Evolutionary conservation across 1,284 basidiomycete genomes (phyloP).

Genomic region (Leccinum variabile): DNA sequence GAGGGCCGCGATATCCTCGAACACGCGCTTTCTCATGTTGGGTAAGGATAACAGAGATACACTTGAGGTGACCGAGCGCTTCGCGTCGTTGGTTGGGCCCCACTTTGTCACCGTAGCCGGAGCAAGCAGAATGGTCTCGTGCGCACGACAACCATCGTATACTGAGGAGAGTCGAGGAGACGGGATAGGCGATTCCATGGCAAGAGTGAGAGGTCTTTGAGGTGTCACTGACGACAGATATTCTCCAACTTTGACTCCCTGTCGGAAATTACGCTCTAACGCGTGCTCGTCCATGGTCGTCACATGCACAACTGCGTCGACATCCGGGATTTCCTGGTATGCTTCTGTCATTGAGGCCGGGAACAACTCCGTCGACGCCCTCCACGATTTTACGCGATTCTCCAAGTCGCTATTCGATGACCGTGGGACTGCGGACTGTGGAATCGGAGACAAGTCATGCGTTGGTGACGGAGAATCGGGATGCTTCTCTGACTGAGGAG

Average conservation of each 20-base stretch:
- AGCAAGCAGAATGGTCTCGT: slow-evolving; percentile 59
- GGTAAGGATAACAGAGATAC: slow-evolving; percentile 33
- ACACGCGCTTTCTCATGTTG: slow-evolving; percentile 35
- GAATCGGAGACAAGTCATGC: slow-evolving; percentile 54
- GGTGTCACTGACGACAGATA: slow-evolving; percentile 69
- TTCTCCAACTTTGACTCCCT: slow-evolving; percentile 50
- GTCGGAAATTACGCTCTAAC: slow-evolving; percentile 10
- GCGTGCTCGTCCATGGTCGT: slow-evolving; percentile 26
- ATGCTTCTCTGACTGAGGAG: slow-evolving; percentile 30
- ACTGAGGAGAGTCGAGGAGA: slow-evolving; percentile 45
- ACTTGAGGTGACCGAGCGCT: slow-evolving; percentile 9
- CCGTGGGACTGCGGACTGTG: slow-evolving; percentile 58
- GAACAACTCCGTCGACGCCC: slow-evolving; percentile 51
- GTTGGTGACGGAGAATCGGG: slow-evolving; percentile 31
- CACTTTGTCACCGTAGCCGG: slow-evolving; percentile 38
- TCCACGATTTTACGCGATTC: slow-evolving; percentile 62
- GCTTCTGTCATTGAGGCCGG: slow-evolving; percentile 48
- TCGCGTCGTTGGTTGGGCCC: slow-evolving; percentile 30
- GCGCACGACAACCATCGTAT: slow-evolving; percentile 51
- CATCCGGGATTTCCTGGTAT: slow-evolving; percentile 23
- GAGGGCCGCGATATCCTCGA: slow-evolving; percentile 41
- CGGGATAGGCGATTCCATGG: slow-evolving; percentile 37
- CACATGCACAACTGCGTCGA: neutral
- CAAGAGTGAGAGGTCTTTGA: slow-evolving; percentile 51
- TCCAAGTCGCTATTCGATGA: slow-evolving; percentile 52